These are phyloP conservation scores for Suillus ampliporus DNA, from an alignment of 768 basidiomycete genomes.

Conservation along the genomic window DNA sequence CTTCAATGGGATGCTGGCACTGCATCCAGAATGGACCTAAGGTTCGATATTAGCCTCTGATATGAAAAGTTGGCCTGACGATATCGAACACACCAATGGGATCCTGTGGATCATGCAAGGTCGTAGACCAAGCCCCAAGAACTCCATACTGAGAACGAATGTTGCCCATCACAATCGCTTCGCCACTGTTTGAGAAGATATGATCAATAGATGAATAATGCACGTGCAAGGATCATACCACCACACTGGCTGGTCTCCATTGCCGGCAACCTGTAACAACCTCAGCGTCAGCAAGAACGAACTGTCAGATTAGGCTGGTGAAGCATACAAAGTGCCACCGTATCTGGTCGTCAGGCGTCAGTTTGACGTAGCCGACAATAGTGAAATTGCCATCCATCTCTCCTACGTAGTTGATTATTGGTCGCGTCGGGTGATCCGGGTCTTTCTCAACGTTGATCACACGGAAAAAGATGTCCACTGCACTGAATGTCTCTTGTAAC, in stretches of 20 bases:
- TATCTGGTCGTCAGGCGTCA: conserved; percentile 62
- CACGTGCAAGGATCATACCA: conserved; percentile 41
- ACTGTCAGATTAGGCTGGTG: not conserved
- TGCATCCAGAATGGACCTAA: conserved; percentile 38
- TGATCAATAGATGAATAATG: conserved; percentile 3
- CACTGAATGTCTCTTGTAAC: conserved; percentile 59
- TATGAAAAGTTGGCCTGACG: not conserved
- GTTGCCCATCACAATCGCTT: conserved; percentile 66
- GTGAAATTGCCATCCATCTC: conserved; percentile 53
- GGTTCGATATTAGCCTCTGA: not conserved
- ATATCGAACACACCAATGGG: conserved; percentile 45
- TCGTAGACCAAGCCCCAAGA: conserved; percentile 58
- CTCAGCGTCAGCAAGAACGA: conserved; percentile 13
- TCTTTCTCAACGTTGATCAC: conserved; percentile 50
- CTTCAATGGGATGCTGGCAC: conserved; percentile 28
- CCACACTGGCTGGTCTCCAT: conserved; percentile 59
- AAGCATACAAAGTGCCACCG: conserved; percentile 68
- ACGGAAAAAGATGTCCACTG: conserved; percentile 51
- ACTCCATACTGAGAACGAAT: conserved; percentile 64
- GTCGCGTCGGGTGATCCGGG: conserved; percentile 53
- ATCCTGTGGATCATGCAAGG: conserved; percentile 51
- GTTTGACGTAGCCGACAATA: conserved; percentile 57
- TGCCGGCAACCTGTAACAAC: conserved; percentile 51
- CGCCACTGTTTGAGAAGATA: conserved; percentile 47
- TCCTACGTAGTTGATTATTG: conserved; percentile 59